A percentile compares a stretch with the other conserved stretches of the same genome.
phyloP scores from a whole-genome alignment of 306 rosid species.

The Astragalus membranaceus region DNA sequence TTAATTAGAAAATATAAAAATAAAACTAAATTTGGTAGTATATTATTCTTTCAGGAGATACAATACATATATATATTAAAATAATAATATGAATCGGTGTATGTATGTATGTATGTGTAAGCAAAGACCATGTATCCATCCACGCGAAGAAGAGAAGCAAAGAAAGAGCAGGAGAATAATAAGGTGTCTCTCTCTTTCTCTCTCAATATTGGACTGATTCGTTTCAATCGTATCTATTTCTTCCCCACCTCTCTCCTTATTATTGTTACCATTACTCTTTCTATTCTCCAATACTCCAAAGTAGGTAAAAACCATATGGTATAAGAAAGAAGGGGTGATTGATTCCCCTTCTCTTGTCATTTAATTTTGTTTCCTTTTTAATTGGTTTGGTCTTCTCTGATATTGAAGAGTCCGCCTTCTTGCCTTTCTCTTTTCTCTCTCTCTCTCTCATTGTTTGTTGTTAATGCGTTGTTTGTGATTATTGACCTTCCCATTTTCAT shows the following conservation, averaged over 20 bases:
- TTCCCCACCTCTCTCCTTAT: constrained; percentile 11
- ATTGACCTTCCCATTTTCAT: constrained; percentile 31
- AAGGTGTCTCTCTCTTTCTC: too few species aligned
- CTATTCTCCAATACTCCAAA: too few species aligned
- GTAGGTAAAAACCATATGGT: constrained; percentile 38
- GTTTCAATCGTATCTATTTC: constrained; percentile 64
- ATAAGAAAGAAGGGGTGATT: neutral
- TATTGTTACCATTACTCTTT: neutral
- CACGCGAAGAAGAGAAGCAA: constrained; percentile 40
- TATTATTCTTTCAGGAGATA: too few species aligned
- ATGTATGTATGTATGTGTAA: neutral
- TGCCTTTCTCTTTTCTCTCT: too few species aligned
- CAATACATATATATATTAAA: too few species aligned
- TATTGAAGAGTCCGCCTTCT: constrained; percentile 73
- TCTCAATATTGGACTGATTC: constrained; percentile 76
- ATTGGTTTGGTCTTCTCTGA: constrained; percentile 19
- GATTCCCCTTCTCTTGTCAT: neutral
- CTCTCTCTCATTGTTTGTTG: constrained; percentile 17
- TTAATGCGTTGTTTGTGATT: constrained; percentile 35
- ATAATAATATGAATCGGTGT: too few species aligned
- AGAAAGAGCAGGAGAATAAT: constrained; percentile 39
- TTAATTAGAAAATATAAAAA: neutral
- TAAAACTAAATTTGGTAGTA: neutral
- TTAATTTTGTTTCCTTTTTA: neutral
- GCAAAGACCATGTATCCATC: constrained; percentile 23